Base-by-base conservation (phyloP, 345 rosid species). In the Leavenworthia alabamica region DNA sequence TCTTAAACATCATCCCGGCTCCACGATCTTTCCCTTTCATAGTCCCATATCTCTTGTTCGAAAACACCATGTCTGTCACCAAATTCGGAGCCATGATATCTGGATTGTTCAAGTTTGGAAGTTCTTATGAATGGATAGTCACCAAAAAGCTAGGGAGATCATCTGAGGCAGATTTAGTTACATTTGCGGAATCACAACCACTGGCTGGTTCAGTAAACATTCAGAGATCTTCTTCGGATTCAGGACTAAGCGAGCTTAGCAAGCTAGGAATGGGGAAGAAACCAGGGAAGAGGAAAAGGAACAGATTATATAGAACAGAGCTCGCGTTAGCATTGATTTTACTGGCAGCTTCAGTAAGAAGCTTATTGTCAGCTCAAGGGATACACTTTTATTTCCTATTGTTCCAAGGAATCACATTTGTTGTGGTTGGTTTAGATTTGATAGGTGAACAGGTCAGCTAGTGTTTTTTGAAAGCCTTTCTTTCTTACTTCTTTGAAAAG, bases 1-100 rank as follows among this genome's bases (percentile, higher is more conserved):
- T 91, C 73, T 65, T 90, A 72, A 88, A 80, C 69, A 84, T 90
- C 74, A 80, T 90, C 60, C 98, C 98, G 0, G 83, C 90, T 2
- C 98, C 91, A 8, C 68, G 77, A 27, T 89, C 97, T 6, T 84
- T 89, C 76, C 92, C 92, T 2, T 86, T 89, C 70, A 75, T 89
- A 16, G 95, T 88, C 56, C 97, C 97, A 1, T 89, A 83, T 67
- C 92, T 89, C 49, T 76, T 89, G 17, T 89, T 89, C 31, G 97
- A 89, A 68, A 89, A 89, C 79, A 89, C 97, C 55, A 89, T 89
- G 92, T 86, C 95, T 0, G 95, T 89, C 14, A 89, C 97, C 75
- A 89, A 89, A 70, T 89, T 89, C 68, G 79, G 80, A 39, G 97
- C 95, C 60, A 89, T 86, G 97, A 79, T 89, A 56, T 89, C 91